Percentiles rank a stretch among this genome's conserved stretches.
Evolutionary conservation across 441 rosid species (phyloP).

Genomic region (Kokia cookei): DNA sequence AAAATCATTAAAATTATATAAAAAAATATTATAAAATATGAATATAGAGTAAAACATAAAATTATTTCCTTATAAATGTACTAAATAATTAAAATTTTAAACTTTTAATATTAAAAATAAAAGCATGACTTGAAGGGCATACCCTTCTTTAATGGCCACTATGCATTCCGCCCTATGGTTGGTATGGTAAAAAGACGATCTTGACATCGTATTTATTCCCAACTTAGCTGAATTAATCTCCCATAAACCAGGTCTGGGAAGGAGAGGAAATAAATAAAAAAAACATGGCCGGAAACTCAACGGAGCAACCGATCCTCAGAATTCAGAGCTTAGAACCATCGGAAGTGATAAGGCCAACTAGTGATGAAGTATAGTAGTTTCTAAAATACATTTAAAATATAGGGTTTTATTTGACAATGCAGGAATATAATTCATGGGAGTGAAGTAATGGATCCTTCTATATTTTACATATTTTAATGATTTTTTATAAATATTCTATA

Average conservation of each 20-base stretch:
- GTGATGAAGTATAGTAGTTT: neutral
- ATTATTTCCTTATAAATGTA: no score
- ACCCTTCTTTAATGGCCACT: conserved; percentile 85
- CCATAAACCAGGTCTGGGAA: conserved; percentile 73
- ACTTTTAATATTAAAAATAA: no score
- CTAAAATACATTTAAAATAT: neutral
- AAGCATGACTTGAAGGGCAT: conserved; percentile 82
- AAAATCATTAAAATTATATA: no score
- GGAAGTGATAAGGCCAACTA: conserved; percentile 46
- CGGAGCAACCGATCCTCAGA: conserved; percentile 95
- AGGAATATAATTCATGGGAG: conserved; percentile 97
- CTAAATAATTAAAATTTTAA: no score
- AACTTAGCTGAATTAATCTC: neutral
- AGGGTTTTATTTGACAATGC: neutral
- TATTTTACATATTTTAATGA: no score
- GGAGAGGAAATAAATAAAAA: conserved; percentile 90
- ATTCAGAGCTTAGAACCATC: conserved; percentile 94
- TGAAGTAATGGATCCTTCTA: conserved; percentile 17
- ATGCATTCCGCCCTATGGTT: conserved; percentile 85
- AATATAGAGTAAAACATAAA: no score
- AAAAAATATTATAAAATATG: no score
- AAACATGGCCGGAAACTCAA: conserved; percentile 88
- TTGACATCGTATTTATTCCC: neutral
- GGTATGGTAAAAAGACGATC: conserved; percentile 62
- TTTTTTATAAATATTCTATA: no score